These are phyloP conservation scores for Panus rudis DNA, from an alignment of 768 basidiomycete species.

Conservation along the genomic window DNA sequence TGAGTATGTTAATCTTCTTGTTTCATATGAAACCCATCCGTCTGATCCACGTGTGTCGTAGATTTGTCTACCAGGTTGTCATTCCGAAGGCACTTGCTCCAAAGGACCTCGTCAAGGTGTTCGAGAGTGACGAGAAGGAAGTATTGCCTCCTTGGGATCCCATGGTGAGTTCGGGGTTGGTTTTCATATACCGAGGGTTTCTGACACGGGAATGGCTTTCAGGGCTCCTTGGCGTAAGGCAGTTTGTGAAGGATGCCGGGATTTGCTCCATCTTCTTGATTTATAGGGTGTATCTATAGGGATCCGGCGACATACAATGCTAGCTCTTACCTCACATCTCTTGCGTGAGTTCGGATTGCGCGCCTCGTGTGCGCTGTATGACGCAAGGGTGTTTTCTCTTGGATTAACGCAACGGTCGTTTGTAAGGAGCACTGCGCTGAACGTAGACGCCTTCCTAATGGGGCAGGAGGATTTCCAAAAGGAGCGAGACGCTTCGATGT, in stretches of 20 bases:
- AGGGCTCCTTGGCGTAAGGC: constrained; percentile 9
- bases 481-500: no score
- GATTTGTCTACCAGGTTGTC: constrained; percentile 91
- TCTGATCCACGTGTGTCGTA: no score
- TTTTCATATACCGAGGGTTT: neutral
- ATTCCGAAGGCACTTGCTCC: constrained; percentile 75
- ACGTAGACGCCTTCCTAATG: no score
- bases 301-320: no score
- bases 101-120: constrained; percentile 74
- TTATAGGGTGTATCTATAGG: no score
- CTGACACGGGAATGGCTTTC: neutral
- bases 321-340: no score
- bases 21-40: neutral
- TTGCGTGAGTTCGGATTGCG: no score
- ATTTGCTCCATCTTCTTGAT: neutral
- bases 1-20: constrained; percentile 44
- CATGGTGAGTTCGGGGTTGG: constrained; percentile 44
- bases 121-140: constrained; percentile 54
- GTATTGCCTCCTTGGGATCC: constrained; percentile 92
- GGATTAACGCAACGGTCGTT: no score
- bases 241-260: neutral
- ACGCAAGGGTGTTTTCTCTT: no score
- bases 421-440: no score
- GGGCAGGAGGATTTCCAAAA: no score
- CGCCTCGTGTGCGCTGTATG: no score